Evolutionary conservation across 2,329 filamentous ascomycete species (phyloP).

Genomic region (Phialophora tarda): DNA sequence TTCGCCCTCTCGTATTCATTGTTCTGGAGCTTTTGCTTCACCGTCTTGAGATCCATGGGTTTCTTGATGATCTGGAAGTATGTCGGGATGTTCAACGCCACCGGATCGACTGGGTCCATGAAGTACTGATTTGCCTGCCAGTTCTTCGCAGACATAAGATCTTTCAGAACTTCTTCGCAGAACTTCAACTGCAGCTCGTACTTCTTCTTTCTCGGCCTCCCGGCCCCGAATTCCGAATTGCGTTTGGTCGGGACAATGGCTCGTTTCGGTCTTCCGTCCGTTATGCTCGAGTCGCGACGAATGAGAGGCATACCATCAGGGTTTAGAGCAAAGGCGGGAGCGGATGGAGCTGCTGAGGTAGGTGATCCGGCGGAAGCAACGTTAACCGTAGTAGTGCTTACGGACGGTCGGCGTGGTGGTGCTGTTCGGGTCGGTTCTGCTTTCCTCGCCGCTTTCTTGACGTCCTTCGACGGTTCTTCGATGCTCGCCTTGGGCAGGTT

Average conservation of each 20-base stretch:
- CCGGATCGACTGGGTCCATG: slow-evolving; percentile 83
- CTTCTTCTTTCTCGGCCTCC: slow-evolving; percentile 89
- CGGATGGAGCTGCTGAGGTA: slow-evolving; percentile 50
- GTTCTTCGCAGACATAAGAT: slow-evolving; percentile 78
- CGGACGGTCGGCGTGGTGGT: slow-evolving; percentile 57
- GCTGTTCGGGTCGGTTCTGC: slow-evolving; percentile 48
- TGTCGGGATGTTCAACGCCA: slow-evolving; percentile 88
- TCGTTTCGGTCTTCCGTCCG: slow-evolving; percentile 83
- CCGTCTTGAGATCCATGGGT: slow-evolving; percentile 92
- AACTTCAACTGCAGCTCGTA: slow-evolving; percentile 87
- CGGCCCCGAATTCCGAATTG: slow-evolving; percentile 83
- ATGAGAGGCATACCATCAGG: slow-evolving; percentile 80
- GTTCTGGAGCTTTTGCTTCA: slow-evolving; percentile 73
- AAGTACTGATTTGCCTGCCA: slow-evolving; percentile 73
- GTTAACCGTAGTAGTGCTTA: slow-evolving; percentile 40
- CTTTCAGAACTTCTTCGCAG: slow-evolving; percentile 78
- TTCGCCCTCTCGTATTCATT: slow-evolving; percentile 81
- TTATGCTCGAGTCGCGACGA: slow-evolving; percentile 79
- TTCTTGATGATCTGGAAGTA: slow-evolving; percentile 95
- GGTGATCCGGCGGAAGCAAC: slow-evolving; percentile 52
- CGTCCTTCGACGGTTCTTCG: slow-evolving; percentile 65
- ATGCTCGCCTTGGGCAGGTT: slow-evolving; percentile 63
- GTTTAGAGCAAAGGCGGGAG: slow-evolving; percentile 73
- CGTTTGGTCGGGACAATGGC: slow-evolving; percentile 93
- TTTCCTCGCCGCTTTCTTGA: slow-evolving; percentile 63